Evolutionary conservation across 331 rosid species (phyloP), one percentile per base, ranked within the genome.

Genomic region (Rosa hybrid): DNA sequence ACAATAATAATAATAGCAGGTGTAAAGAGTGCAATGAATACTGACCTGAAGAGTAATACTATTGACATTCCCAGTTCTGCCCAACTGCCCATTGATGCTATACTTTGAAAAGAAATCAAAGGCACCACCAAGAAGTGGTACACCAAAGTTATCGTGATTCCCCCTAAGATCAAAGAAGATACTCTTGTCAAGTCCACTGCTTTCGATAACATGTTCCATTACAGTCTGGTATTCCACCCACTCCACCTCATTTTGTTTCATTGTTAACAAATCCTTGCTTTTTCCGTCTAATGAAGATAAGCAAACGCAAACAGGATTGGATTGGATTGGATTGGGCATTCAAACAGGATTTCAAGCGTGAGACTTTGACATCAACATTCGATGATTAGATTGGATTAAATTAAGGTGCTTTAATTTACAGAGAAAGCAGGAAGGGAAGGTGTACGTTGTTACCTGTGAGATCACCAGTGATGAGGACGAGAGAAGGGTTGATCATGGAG

Each of bases 381-480:
- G 39, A 34, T 34, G 45, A 42, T 42, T 42, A 42, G 45, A 42
- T 42, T 42, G 6, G 8, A 42, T 42, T 42, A 42, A 42, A 42
- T 7, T 6, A 7, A 42, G 8, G 8, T 5, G 21, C 11, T 30
- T 30, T 1, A 30, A 30, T 30, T 30, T 30, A 30, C 34, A 30
- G 34, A 30, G 34, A 30, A 30, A 30, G 34, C 34, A 30, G 34
- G 34, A 30, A 30, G 34, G 34, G 34, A 30, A 30, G 34, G 34
- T 30, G 34, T 30, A 20, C 1, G 25, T 10, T 3, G 30, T 62
- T 63, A 94, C 98, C 98, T 78, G 98, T 95, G 84, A 95, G 96
- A 86, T 95, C 98, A 81, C 99, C 98, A 9, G 99, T 93, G 88
- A 95, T 68, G 87, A 95, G 89, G 60, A 95, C 98, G 12, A 95